A percentile compares a stretch with the other conserved stretches of the same genome.
phyloP scores from a whole-genome alignment of 2,329 filamentous ascomycete genomes.

The Aaosphaeria pasadenensis region DNA sequence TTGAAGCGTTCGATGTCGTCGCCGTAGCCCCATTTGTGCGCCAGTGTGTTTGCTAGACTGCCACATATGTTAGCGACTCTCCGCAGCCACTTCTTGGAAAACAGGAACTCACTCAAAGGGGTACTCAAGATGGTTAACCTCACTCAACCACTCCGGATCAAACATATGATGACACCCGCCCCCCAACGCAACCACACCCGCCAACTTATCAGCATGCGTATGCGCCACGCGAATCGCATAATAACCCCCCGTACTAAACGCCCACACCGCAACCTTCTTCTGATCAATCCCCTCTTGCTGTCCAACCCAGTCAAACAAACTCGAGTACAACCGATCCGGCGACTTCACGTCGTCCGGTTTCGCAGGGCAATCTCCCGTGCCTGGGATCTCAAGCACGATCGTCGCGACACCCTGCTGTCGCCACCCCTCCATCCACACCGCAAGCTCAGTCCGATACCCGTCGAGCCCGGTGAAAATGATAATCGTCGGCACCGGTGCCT shows the following conservation, averaged over 20 bases:
- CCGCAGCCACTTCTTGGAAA: background rate
- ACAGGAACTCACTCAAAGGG: conserved; percentile 49
- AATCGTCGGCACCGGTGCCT: conserved; percentile 49
- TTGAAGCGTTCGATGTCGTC: conserved; percentile 43
- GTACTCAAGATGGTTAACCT: conserved; percentile 57
- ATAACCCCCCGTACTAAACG: conserved; percentile 58
- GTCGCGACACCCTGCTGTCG: conserved; percentile 48
- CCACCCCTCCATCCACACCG: conserved; percentile 52
- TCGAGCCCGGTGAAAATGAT: conserved; percentile 59
- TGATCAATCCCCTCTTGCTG: conserved; percentile 48
- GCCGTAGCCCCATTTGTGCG: conserved; percentile 47
- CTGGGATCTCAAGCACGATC: conserved; percentile 55
- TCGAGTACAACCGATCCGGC: conserved; percentile 54
- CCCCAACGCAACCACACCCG: conserved; percentile 53
- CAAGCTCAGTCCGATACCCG: conserved; percentile 57
- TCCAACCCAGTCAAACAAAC: conserved; percentile 54
- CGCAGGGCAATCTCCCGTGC: conserved; percentile 57
- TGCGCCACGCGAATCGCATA: conserved; percentile 58
- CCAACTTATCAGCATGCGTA: conserved; percentile 52
- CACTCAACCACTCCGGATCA: conserved; percentile 51
- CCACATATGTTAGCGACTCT: background rate
- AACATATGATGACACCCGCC: conserved; percentile 59
- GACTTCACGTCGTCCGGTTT: conserved; percentile 43
- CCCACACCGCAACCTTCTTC: conserved; percentile 52
- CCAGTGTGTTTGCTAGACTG: conserved; percentile 46